Evolutionary conservation across 1,284 basidiomycete genomes (phyloP).

Genomic region (Ustilago trichophora): DNA sequence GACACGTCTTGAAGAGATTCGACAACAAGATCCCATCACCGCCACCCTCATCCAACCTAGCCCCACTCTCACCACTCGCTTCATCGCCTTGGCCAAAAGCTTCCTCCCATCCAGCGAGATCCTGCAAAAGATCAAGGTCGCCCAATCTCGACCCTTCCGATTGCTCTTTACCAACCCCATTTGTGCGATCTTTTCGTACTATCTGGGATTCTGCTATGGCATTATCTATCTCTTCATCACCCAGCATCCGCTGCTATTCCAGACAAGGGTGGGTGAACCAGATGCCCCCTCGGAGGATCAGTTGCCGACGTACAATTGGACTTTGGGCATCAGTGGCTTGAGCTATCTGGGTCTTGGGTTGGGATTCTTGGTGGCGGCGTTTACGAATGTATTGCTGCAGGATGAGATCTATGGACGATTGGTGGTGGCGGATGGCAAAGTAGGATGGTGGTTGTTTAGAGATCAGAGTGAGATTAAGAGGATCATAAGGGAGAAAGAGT

Average conservation of each 20-base stretch:
- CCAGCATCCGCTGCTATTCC: slow-evolving; percentile 68
- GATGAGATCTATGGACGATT: slow-evolving; percentile 68
- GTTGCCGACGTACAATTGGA: slow-evolving; percentile 68
- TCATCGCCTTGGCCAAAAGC: background rate
- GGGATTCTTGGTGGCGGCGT: slow-evolving; percentile 67
- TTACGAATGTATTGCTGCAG: slow-evolving; percentile 66
- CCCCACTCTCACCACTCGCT: background rate
- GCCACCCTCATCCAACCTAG: background rate
- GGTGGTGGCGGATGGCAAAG: slow-evolving; percentile 36
- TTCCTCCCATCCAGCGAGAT: slow-evolving; percentile 23
- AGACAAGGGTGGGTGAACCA: slow-evolving; percentile 39
- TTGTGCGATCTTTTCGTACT: slow-evolving; percentile 68
- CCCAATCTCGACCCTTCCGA: slow-evolving; percentile 68
- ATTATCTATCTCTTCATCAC: slow-evolving; percentile 68
- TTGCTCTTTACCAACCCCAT: slow-evolving; percentile 56
- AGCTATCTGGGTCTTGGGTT: slow-evolving; percentile 68
- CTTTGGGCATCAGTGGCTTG: slow-evolving; percentile 65
- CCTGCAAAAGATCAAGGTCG: slow-evolving; percentile 19
- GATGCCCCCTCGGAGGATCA: slow-evolving; percentile 50
- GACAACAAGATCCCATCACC: slow-evolving; percentile 6
- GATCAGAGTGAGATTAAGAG: slow-evolving; percentile 12
- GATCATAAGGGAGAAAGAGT: slow-evolving; percentile 2
- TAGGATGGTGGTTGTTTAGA: slow-evolving; percentile 44
- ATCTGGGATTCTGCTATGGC: slow-evolving; percentile 70
- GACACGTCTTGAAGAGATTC: slow-evolving; percentile 16